Evolutionary conservation across 495 filamentous ascomycete genomes (phyloP).

Genomic region (Aspergillus hancockii): DNA sequence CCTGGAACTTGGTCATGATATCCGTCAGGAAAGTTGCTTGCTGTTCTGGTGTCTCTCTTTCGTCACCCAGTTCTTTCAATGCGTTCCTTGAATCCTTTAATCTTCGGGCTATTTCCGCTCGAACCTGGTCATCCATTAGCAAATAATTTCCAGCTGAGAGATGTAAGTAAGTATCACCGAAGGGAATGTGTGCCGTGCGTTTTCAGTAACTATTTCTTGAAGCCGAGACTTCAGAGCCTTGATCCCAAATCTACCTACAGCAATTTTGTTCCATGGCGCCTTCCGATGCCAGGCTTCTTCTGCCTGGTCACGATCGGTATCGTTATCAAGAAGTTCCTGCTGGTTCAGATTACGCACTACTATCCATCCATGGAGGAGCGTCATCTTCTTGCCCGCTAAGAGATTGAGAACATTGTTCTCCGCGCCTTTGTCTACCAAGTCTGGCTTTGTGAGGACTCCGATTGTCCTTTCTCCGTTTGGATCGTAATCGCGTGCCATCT

Average conservation of each 20-base stretch:
- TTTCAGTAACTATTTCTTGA: constrained; percentile 16
- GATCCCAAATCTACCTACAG: constrained; percentile 51
- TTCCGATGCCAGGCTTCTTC: constrained; percentile 24
- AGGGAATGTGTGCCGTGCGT: constrained; percentile 18
- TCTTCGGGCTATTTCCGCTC: constrained; percentile 43
- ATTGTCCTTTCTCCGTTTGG: constrained; percentile 52
- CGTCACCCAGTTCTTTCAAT: constrained; percentile 45
- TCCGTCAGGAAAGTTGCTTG: constrained; percentile 46
- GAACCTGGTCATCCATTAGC: constrained; percentile 32
- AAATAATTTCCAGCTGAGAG: not conserved
- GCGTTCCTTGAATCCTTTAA: constrained; percentile 31
- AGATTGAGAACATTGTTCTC: constrained; percentile 47
- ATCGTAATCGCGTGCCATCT: constrained; percentile 53
- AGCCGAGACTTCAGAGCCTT: constrained; percentile 41
- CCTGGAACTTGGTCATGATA: constrained; percentile 45
- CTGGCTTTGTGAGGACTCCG: constrained; percentile 62
- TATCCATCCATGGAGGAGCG: constrained; percentile 54
- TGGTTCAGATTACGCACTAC: constrained; percentile 56
- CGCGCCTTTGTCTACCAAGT: constrained; percentile 53
- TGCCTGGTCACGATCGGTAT: constrained; percentile 22
- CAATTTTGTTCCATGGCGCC: constrained; percentile 46
- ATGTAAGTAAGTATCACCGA: not conserved
- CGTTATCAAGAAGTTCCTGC: constrained; percentile 18
- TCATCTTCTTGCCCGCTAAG: constrained; percentile 41
- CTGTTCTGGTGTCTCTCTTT: constrained; percentile 40